Percentiles rank a stretch among this genome's conserved stretches.
Conservation (phyloP, 2,329 filamentous ascomycete genomes). For the Fusarium sp. region DNA sequence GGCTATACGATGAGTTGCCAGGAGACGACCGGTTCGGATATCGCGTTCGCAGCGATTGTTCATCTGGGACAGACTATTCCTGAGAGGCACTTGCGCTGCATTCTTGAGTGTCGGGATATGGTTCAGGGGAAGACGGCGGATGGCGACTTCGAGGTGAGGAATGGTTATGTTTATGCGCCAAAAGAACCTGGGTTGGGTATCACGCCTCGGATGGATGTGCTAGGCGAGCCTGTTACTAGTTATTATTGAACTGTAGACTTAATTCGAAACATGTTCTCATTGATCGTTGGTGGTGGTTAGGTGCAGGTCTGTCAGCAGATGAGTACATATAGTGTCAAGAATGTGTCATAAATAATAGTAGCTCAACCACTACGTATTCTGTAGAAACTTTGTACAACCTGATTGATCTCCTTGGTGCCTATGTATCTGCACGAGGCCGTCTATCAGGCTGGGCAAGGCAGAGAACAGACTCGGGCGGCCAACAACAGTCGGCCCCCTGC, state of each 20-base stretch:
- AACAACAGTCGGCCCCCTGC: constrained; percentile 19
- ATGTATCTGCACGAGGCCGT: constrained; percentile 11
- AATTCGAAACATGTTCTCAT: background rate
- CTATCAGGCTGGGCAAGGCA: background rate
- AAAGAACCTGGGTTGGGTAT: constrained; percentile 27
- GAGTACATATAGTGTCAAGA: background rate
- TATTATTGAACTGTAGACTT: constrained; percentile 18
- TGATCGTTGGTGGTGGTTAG: background rate
- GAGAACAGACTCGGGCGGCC: background rate
- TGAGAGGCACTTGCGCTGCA: constrained; percentile 24
- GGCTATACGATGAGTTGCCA: constrained; percentile 37
- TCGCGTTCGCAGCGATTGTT: constrained; percentile 35
- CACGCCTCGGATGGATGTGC: constrained; percentile 25
- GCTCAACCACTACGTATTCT: background rate
- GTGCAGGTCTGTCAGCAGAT: background rate
- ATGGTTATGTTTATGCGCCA: constrained; percentile 27
- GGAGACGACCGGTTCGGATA: constrained; percentile 30
- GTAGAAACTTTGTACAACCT: background rate
- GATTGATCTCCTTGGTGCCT: background rate
- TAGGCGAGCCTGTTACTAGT: constrained; percentile 31
- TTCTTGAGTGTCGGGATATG: constrained; percentile 36
- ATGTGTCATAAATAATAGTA: background rate
- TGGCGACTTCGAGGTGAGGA: constrained; percentile 25
- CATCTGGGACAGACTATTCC: constrained; percentile 35
- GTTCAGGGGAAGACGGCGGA: constrained; percentile 31